Evolutionary conservation across 176 grass and related monocot genomes (phyloP).

Genomic region (Aegilops bicornis): DNA sequence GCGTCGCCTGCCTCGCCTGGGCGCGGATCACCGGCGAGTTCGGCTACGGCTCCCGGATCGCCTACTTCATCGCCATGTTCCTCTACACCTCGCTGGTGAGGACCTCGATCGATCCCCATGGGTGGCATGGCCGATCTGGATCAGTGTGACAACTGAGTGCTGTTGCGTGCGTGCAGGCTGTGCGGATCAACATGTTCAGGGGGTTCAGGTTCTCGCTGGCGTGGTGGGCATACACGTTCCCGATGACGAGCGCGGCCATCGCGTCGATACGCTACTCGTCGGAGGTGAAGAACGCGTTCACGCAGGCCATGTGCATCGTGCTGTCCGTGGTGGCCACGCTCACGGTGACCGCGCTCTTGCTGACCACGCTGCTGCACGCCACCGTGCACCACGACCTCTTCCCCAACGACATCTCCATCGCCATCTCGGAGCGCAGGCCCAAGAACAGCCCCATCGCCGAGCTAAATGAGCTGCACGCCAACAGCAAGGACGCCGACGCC

Average conservation of each 20-base stretch:
- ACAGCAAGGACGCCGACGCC: background rate
- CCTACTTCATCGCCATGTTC: constrained; percentile 88
- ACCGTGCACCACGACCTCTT: constrained; percentile 76
- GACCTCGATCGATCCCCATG: background rate
- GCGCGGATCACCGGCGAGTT: constrained; percentile 75
- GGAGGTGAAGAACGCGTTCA: constrained; percentile 78
- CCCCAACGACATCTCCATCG: constrained; percentile 97
- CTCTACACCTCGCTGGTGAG: constrained; percentile 79
- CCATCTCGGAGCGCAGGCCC: constrained; percentile 56
- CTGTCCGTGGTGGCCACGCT: constrained; percentile 58
- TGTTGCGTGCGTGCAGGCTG: constrained; percentile 40
- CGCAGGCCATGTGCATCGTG: constrained; percentile 55
- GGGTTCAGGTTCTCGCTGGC: constrained; percentile 93
- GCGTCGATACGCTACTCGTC: constrained; percentile 76
- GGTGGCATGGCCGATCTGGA: background rate
- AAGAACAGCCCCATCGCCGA: constrained; percentile 20
- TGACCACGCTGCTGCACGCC: constrained; percentile 76
- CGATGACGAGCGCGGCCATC: constrained; percentile 83
- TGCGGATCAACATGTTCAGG: constrained; percentile 80
- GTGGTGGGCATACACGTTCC: constrained; percentile 98
- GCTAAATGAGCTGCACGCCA: background rate
- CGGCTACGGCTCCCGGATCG: constrained; percentile 55
- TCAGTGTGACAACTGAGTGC: background rate
- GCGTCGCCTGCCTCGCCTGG: constrained; percentile 84
- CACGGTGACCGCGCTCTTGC: constrained; percentile 48